Evolutionary conservation across 768 basidiomycete species (phyloP), one percentile per base, ranked within the genome.

Genomic region (Chalciporus piperatus): DNA sequence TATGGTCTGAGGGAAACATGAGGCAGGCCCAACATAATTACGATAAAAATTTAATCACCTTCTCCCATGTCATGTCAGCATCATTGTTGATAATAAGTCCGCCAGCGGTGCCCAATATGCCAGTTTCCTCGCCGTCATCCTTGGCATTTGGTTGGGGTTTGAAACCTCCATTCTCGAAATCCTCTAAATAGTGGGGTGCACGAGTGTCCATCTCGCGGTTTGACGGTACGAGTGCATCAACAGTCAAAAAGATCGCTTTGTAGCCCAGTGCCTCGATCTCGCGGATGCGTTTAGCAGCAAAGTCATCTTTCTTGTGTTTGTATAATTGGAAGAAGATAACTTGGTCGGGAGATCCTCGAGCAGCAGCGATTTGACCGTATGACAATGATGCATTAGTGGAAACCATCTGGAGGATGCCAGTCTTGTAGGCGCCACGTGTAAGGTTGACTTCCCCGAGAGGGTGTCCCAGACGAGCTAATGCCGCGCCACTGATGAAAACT

Each of bases 171-270:
- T 63, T 70, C 62, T 85, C 83, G 48, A 79, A 70, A 38, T 79
- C 86, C 59, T 83, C 84, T 19, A 77, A 51, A 47, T 72, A 73
- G 62, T 74, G 86, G 11, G 82, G 79, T 51, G 77, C 80, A 48
- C 81, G 78, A 38, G 82, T 81, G 60, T 92, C 90, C 49, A 77
- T 72, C 67, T 92, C 90, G 41, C 92, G 78, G 59, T 92, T 93
- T 9, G 89, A 87, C 2, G 85, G 75, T 37, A 87, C 82, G n/a
- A 90, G 75, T 0, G 91, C 89, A 69, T 98, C 94, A 3, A 96
- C 93, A 2, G 94, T 97, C 48, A 98, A 74, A 66, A 92, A 92
- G 52, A 98, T 89, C 1, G 89, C 92, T 43, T 86, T 91, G 69
- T 88, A 95, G 0, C 92, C 91, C 4, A 89, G 69, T 27, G 68